Evolutionary conservation across 768 basidiomycete species (phyloP), one percentile per base, ranked within the genome.

Genomic region (Guyanaporus albipodus): DNA sequence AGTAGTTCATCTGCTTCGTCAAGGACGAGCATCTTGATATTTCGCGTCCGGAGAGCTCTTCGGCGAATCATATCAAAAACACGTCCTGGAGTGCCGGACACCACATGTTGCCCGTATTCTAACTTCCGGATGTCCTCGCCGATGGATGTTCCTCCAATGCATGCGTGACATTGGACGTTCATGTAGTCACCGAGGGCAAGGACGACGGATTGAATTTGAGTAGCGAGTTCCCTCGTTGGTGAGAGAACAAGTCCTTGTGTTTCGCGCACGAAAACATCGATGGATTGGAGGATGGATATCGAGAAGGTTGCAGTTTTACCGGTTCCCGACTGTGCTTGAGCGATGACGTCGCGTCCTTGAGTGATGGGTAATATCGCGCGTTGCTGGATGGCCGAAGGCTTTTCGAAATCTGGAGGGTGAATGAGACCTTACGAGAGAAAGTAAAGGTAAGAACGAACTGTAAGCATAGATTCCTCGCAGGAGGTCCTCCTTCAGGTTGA

Each of bases 281-380:
- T 96, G 54, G 91, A 91, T 67, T 99, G 95, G 43, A 99, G 83
- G 67, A 96, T 91, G 56, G 94, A 89, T 66, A 99, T 96, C 57
- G 93, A 94, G 73, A 97, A 97, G 17, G 95, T 96, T 6, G 95
- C 95, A 9, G 95, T 99, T 90, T 98, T 99, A 79, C 95, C 95
- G 29, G 95, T 97, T 66, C 95, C 95, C 27, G 94, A 96, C 73
- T 98, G 95, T 34, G 95, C 95, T 74, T 97, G 95, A 28, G 95
- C 95, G 67, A 99, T 97, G 50, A 97, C 95, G 78, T 98, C 95
- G 55, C 94, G 85, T 23, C 91, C 91, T 73, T 91, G 87, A 39
- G 83, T 90, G 64, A 99, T 95, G 42, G 95, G 95, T 49, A 95
- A 75, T 69, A 99, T 97, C 39, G 95, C 95, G 55, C 94, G 87